Conservation (phyloP, 2,329 filamentous ascomycete species). For the Fusarium sp. region DNA sequence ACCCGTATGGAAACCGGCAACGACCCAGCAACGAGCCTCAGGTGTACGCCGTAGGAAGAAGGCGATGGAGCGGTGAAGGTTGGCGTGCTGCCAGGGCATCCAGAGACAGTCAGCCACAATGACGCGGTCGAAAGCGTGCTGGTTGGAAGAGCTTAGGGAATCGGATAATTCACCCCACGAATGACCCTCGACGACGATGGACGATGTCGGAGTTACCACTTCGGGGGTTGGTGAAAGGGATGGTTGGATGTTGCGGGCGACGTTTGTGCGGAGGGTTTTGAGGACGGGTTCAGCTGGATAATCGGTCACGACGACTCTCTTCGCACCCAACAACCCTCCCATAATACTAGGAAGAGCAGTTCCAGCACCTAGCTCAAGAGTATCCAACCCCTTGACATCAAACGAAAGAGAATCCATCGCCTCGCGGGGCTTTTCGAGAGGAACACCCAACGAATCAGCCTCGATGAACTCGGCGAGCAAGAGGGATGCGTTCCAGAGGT, state of each 20-base stretch:
- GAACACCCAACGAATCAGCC: constrained; percentile 54
- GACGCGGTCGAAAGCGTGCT: constrained; percentile 68
- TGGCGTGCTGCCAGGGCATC: constrained; percentile 80
- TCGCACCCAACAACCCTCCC: constrained; percentile 60
- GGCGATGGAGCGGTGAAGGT: constrained; percentile 70
- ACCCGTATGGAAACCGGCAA: constrained; percentile 80
- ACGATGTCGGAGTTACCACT: constrained; percentile 19
- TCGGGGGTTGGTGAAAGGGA: constrained; percentile 50
- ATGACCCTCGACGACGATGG: constrained; percentile 68
- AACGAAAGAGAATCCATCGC: constrained; percentile 48
- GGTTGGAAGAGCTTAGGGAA: constrained; percentile 45
- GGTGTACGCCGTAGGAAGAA: constrained; percentile 66
- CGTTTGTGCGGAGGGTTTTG: constrained; percentile 68
- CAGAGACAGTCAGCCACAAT: constrained; percentile 81
- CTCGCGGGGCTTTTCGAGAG: constrained; percentile 29
- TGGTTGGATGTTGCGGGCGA: constrained; percentile 61
- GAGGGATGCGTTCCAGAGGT: constrained; percentile 77
- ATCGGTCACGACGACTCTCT: constrained; percentile 71
- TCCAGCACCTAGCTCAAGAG: constrained; percentile 77
- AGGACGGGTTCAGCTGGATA: constrained; percentile 74
- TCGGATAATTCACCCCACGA: constrained; percentile 69
- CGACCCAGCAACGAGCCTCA: constrained; percentile 69
- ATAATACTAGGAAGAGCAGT: constrained; percentile 67
- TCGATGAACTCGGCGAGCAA: constrained; percentile 68
- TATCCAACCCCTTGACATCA: constrained; percentile 62